phyloP scores from a whole-genome alignment of 192 early-diverging fungal species.

The Coemansia sp. region DNA sequence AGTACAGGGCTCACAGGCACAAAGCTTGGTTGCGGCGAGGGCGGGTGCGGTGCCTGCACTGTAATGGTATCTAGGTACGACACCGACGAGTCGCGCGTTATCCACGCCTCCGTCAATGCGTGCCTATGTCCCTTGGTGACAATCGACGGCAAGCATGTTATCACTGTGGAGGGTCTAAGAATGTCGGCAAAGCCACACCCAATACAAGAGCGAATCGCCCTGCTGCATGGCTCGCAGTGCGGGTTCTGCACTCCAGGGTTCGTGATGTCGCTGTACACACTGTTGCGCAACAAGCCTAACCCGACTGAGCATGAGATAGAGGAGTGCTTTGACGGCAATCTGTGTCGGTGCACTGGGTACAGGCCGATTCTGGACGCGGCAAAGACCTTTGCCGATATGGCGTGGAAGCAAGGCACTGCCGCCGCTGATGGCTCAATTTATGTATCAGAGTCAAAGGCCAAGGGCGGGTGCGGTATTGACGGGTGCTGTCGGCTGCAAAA shows the following conservation, averaged over 20 bases:
- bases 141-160: constrained; percentile 77
- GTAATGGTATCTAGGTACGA: constrained; percentile 70
- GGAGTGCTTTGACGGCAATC: constrained; percentile 82
- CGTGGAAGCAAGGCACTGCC: constrained; percentile 39
- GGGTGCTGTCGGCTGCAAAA: constrained; percentile 54
- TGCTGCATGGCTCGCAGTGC: constrained; percentile 80
- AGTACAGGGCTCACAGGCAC: constrained; percentile 65
- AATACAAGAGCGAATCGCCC: constrained; percentile 71
- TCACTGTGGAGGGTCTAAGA: constrained; percentile 80
- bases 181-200: constrained; percentile 67
- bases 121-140: constrained; percentile 72
- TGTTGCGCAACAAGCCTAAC: constrained; percentile 68
- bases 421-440: constrained; percentile 15
- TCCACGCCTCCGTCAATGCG: constrained; percentile 59
- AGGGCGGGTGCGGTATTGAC: constrained; percentile 44
- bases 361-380: constrained; percentile 83
- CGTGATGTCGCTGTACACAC: constrained; percentile 81
- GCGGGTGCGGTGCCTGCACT: constrained; percentile 79
- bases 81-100: constrained; percentile 34
- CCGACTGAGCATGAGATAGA: constrained; percentile 74
- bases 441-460: constrained; percentile 16
- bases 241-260: constrained; percentile 92
- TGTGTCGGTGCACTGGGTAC: constrained; percentile 92
- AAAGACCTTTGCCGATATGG: constrained; percentile 60
- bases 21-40: constrained; percentile 81